A percentile compares a stretch with the other conserved stretches of the same genome.
Evolutionary conservation across 371 early-diverging fungal species (phyloP).

Genomic region (Parasitella parasitica): DNA sequence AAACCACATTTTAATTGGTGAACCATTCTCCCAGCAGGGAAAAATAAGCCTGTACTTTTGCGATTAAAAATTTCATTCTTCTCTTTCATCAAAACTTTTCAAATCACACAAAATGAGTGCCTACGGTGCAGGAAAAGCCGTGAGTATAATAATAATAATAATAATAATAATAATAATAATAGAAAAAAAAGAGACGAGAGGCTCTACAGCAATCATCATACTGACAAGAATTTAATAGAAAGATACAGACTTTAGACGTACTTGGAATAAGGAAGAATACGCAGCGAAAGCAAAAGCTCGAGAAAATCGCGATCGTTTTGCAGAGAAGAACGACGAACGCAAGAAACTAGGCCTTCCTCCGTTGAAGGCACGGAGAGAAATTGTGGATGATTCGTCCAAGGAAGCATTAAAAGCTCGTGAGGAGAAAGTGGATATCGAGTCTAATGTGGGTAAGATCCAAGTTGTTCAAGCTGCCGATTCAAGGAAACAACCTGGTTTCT

Average conservation of each 20-base stretch:
- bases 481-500: slow-evolving; percentile 84
- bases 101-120: slow-evolving; percentile 19
- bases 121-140: slow-evolving; percentile 32
- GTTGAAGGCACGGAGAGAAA: slow-evolving; percentile 27
- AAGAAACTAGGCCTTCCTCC: slow-evolving; percentile 38
- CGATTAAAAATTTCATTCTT: background rate
- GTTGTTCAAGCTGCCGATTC: slow-evolving; percentile 66
- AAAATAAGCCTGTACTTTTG: no score
- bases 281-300: slow-evolving; percentile 50
- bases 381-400: slow-evolving; percentile 31
- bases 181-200: background rate
- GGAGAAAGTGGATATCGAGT: slow-evolving; percentile 65
- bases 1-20: no score
- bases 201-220: no score
- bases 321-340: slow-evolving; percentile 43
- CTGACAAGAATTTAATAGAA: slow-evolving; percentile 17
- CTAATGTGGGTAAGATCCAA: slow-evolving; percentile 79
- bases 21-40: no score
- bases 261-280: slow-evolving; percentile 68
- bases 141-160: no score
- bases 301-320: slow-evolving; percentile 40
- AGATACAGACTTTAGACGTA: slow-evolving; percentile 61
- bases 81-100: background rate
- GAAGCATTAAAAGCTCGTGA: slow-evolving; percentile 42
- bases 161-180: no score